Evolutionary conservation across 495 filamentous ascomycete species (phyloP).

Genomic region (Daldinia loculata): DNA sequence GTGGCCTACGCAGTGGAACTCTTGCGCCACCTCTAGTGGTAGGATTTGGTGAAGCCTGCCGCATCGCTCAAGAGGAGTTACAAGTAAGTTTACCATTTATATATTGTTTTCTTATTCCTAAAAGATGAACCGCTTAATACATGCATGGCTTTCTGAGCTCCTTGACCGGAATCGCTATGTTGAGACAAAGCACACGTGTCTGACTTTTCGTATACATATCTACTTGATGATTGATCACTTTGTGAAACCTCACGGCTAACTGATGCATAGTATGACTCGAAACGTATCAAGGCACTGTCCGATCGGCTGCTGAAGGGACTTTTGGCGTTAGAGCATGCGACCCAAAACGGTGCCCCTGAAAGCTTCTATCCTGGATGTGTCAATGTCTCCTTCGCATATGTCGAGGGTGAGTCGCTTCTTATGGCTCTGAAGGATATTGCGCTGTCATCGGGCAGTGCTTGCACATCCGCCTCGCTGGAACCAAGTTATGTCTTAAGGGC

Average conservation of each 20-base stretch:
- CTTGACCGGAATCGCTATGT: conserved; percentile 58
- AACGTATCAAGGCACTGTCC: conserved; percentile 81
- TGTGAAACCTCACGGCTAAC: conserved; percentile 35
- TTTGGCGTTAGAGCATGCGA: conserved; percentile 88
- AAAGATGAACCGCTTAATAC: conserved; percentile 75
- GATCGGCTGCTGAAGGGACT: conserved; percentile 83
- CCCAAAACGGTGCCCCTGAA: conserved; percentile 84
- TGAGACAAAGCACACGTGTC: conserved; percentile 63
- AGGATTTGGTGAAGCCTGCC: conserved; percentile 94
- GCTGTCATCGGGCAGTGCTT: conserved; percentile 94
- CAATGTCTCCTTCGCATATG: conserved; percentile 97
- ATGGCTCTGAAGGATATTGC: conserved; percentile 99
- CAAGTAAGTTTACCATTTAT: conserved; percentile 66
- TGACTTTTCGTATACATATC: conserved; percentile 35
- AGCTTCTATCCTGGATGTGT: conserved; percentile 95
- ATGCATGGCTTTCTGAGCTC: conserved; percentile 73
- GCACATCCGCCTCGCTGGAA: conserved; percentile 95
- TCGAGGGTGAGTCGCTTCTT: conserved; percentile 95
- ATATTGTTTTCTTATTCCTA: conserved; percentile 15
- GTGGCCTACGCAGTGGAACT: conserved; percentile 92
- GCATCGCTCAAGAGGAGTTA: conserved; percentile 88
- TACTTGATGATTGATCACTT: neutral
- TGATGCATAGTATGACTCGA: conserved; percentile 81
- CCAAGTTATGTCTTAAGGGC: conserved; percentile 95
- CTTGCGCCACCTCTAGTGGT: conserved; percentile 88